phyloP scores from a whole-genome alignment of 176 grass and related monocot species.

The Pontederia crassipes region DNA sequence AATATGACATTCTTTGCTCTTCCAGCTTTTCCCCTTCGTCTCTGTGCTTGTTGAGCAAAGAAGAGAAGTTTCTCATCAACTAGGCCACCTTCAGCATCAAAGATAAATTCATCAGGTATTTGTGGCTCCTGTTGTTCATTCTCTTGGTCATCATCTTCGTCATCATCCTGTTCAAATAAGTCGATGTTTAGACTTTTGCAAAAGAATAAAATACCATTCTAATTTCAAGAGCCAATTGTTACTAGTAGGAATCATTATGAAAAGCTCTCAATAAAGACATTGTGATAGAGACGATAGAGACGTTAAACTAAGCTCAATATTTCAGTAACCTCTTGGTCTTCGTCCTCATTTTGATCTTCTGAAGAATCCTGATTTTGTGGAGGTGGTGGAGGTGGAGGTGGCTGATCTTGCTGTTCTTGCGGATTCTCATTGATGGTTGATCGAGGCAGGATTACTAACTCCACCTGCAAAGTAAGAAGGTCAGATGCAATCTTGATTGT shows the following conservation, averaged over 20 bases:
- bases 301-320: neutral
- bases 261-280: no score
- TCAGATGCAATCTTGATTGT: no score
- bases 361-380: constrained; percentile 83
- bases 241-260: neutral
- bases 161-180: constrained; percentile 37
- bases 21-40: constrained; percentile 79
- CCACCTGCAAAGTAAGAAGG: constrained; percentile 51
- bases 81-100: constrained; percentile 93
- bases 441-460: constrained; percentile 91
- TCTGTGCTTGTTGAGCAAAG: constrained; percentile 98
- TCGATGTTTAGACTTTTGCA: neutral
- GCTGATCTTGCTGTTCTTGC: constrained; percentile 85
- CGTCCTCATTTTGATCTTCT: constrained; percentile 86
- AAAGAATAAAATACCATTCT: neutral
- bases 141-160: constrained; percentile 83
- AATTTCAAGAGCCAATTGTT: neutral
- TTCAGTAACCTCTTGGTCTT: constrained; percentile 72
- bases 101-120: constrained; percentile 96
- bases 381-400: constrained; percentile 70
- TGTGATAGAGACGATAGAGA: no score
- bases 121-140: constrained; percentile 85
- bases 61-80: constrained; percentile 93
- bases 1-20: constrained; percentile 98
- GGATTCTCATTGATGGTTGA: constrained; percentile 83